phyloP scores from a whole-genome alignment of 257 asterid genomes.

The Anisodus acutangulus region DNA sequence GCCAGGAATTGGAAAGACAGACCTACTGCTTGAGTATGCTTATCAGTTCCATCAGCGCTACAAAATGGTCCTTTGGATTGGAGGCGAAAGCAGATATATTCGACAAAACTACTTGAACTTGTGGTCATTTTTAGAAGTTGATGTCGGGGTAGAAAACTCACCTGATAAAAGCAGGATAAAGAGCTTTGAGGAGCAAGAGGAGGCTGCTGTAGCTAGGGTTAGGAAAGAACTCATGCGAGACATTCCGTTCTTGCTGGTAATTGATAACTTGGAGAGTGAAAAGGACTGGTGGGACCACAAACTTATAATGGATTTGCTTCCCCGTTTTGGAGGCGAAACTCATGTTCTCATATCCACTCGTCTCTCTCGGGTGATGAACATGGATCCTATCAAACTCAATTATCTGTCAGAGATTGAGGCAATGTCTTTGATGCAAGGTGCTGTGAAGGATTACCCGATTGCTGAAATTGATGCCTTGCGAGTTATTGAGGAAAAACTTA shows the following conservation, averaged over 20 bases:
- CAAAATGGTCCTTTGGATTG: constrained; percentile 84
- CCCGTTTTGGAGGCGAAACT: constrained; percentile 90
- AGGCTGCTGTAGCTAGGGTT: constrained; percentile 69
- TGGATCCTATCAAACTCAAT: constrained; percentile 81
- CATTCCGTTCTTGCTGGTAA: constrained; percentile 71
- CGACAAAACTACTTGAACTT: constrained; percentile 76
- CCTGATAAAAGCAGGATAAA: constrained; percentile 57
- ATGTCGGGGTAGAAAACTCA: constrained; percentile 71
- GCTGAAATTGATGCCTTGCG: constrained; percentile 81
- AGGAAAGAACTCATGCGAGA: constrained; percentile 85
- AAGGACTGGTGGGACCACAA: constrained; percentile 98
- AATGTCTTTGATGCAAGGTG: constrained; percentile 86
- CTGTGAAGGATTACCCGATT: constrained; percentile 65
- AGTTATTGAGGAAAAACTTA: constrained; percentile 86
- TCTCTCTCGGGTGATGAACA: constrained; percentile 68
- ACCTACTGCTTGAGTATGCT: constrained; percentile 79
- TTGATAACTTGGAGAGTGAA: constrained; percentile 86
- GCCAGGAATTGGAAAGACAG: constrained; percentile 84
- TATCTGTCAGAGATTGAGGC: constrained; percentile 92
- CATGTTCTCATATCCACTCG: constrained; percentile 87
- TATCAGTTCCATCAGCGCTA: constrained; percentile 75
- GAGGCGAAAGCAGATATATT: constrained; percentile 78
- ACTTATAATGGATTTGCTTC: constrained; percentile 87
- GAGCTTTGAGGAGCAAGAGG: constrained; percentile 90
- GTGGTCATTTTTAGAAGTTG: constrained; percentile 75